Conservation (phyloP, 1,284 basidiomycete genomes). For the Singerocomus inundabilis region DNA sequence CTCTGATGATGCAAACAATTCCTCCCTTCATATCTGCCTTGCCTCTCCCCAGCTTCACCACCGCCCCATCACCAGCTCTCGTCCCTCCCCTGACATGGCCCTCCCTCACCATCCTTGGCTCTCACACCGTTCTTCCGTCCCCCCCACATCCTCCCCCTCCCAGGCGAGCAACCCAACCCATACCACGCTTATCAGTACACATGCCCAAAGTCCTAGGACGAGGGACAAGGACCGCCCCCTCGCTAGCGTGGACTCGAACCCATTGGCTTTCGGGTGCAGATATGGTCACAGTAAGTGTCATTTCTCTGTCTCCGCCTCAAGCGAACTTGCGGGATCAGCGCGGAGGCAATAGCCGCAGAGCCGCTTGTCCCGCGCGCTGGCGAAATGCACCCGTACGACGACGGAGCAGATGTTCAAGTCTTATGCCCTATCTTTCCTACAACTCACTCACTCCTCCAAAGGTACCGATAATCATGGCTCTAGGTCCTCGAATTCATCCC, state of each 20-base stretch:
- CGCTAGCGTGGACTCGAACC: slow-evolving; percentile 3
- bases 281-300: slow-evolving; percentile 16
- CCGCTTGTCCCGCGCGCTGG: slow-evolving; percentile 3
- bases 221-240: slow-evolving; percentile 20
- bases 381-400: slow-evolving; percentile 5
- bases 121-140: slow-evolving; percentile 15
- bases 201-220: not conserved
- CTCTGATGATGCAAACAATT: slow-evolving; percentile 17
- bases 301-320: not conserved
- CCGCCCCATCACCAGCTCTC: slow-evolving; percentile 7
- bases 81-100: slow-evolving; percentile 13
- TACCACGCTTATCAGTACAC: not conserved
- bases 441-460: slow-evolving; percentile 11
- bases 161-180: not conserved
- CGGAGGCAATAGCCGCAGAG: slow-evolving; percentile 4
- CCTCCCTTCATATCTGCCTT: slow-evolving; percentile 8
- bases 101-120: slow-evolving; percentile 20
- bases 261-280: slow-evolving; percentile 1
- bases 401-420: not conserved
- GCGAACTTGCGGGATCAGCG: slow-evolving; percentile 2
- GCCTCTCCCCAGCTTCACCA: slow-evolving; percentile 12
- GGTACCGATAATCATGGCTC: slow-evolving; percentile 17
- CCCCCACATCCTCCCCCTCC: not conserved
- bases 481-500: slow-evolving; percentile 18
- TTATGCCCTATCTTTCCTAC: slow-evolving; percentile 4